Conservation (phyloP, 1,284 basidiomycete species). For the Apiotrichum gamsii region DNA sequence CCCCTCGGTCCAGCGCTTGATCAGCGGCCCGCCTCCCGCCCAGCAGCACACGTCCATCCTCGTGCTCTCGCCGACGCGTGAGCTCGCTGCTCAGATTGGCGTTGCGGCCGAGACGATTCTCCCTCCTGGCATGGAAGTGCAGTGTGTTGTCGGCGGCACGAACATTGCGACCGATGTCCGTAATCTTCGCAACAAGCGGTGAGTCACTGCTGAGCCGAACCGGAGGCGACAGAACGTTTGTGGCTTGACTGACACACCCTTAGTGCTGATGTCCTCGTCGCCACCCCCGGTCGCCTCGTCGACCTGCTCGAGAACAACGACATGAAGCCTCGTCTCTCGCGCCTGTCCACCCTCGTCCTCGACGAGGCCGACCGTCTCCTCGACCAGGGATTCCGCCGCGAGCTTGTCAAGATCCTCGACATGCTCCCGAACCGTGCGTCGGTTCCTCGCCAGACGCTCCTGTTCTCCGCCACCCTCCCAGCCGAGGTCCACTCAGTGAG, state of each 20-base stretch:
- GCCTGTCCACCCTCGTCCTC: conserved; percentile 43
- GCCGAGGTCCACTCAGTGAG: conserved; percentile 41
- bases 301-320: conserved; percentile 48
- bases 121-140: conserved; percentile 27
- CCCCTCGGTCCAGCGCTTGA: conserved; percentile 48
- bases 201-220: no score
- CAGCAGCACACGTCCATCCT: conserved; percentile 35
- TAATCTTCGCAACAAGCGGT: conserved; percentile 35
- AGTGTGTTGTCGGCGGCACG: conserved; percentile 50
- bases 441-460: conserved; percentile 45
- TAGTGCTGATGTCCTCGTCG: conserved; percentile 48
- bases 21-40: conserved; percentile 22
- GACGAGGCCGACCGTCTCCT: conserved; percentile 52
- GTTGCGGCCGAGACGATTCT: conserved; percentile 28
- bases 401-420: conserved; percentile 38
- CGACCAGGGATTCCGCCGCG: conserved; percentile 43
- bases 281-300: conserved; percentile 51
- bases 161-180: conserved; percentile 46
- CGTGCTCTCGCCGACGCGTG: conserved; percentile 50
- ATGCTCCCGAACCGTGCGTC: conserved; percentile 36
- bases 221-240: no score
- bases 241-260: conserved; percentile 26
- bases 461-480: conserved; percentile 52
- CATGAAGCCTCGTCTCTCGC: conserved; percentile 34
- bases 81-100: conserved; percentile 49